A percentile compares a stretch with the other conserved stretches of the same genome.
Conservation (phyloP, 2,329 filamentous ascomycete genomes). For the Ophiocordyceps australis region DNA sequence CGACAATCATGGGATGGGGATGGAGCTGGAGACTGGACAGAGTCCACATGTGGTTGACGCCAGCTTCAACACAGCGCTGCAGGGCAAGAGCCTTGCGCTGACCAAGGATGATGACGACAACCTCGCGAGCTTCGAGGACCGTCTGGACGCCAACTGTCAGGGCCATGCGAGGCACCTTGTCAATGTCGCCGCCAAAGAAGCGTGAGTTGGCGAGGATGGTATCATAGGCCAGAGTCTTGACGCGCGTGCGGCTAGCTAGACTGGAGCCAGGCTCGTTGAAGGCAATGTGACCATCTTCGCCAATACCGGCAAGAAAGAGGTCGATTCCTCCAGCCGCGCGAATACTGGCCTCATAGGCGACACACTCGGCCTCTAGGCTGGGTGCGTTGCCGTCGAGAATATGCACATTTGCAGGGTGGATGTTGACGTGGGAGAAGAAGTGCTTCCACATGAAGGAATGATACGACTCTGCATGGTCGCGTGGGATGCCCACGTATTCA, state of each 20-base stretch:
- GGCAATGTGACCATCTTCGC: conserved; percentile 73
- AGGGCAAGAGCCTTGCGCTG: conserved; percentile 66
- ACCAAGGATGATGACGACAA: conserved; percentile 68
- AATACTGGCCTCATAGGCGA: conserved; percentile 65
- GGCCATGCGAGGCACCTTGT: conserved; percentile 62
- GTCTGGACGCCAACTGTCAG: conserved; percentile 75
- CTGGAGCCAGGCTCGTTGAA: conserved; percentile 83
- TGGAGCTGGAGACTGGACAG: conserved; percentile 67
- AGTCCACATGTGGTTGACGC: conserved; percentile 84
- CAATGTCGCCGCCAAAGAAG: conserved; percentile 62
- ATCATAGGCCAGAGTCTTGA: conserved; percentile 77
- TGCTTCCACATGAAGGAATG: conserved; percentile 90
- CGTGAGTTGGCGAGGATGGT: conserved; percentile 73
- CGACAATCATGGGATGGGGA: conserved; percentile 64
- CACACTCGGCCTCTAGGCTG: conserved; percentile 59
- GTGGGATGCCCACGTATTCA: conserved; percentile 70
- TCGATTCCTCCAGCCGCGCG: conserved; percentile 60
- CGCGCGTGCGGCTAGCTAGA: conserved; percentile 57
- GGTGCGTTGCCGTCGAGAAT: conserved; percentile 67
- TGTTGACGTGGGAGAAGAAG: conserved; percentile 75
- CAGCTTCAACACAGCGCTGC: conserved; percentile 64
- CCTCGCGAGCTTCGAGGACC: conserved; percentile 62
- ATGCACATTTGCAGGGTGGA: conserved; percentile 66
- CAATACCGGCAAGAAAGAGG: conserved; percentile 71
- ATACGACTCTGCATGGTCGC: conserved; percentile 72